Percentiles rank a stretch among this genome's conserved stretches.
Conservation (phyloP, 768 basidiomycete genomes). For the Suillus placidus region DNA sequence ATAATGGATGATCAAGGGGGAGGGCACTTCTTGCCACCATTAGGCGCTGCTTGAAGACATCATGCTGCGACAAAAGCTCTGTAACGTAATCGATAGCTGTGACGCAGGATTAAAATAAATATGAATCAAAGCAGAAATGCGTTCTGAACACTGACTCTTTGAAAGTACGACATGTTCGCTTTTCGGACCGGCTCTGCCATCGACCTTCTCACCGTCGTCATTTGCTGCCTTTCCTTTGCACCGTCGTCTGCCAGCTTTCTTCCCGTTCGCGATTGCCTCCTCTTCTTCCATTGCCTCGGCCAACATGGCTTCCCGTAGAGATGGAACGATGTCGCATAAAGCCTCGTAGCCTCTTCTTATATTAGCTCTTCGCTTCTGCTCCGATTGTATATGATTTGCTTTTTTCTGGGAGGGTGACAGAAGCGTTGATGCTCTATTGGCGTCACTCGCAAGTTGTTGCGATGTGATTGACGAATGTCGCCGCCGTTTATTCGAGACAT, state of each 20-base stretch:
- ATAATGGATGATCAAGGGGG: constrained; percentile 62
- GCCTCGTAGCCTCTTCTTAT: constrained; percentile 89
- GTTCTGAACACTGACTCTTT: constrained; percentile 64
- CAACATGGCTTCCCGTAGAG: constrained; percentile 77
- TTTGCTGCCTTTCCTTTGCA: constrained; percentile 41
- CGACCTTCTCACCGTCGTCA: constrained; percentile 63
- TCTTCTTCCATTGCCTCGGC: constrained; percentile 61
- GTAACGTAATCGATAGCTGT: constrained; percentile 87
- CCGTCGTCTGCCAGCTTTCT: constrained; percentile 39
- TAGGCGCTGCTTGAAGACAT: constrained; percentile 58
- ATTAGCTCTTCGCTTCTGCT: constrained; percentile 92
- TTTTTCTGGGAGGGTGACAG: constrained; percentile 87
- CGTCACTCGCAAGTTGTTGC: constrained; percentile 16
- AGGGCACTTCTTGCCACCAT: constrained; percentile 59
- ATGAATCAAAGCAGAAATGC: constrained; percentile 4
- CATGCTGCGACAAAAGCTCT: constrained; percentile 62
- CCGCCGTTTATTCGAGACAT: constrained; percentile 37
- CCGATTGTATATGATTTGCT: constrained; percentile 91
- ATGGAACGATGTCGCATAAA: constrained; percentile 81
- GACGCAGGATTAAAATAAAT: constrained; percentile 10
- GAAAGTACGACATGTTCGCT: constrained; percentile 89
- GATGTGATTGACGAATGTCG: constrained; percentile 24
- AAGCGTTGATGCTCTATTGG: constrained; percentile 36
- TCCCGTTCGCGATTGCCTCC: constrained; percentile 37
- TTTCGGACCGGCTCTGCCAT: constrained; percentile 85